A percentile compares a stretch with the other conserved stretches of the same genome.
These are phyloP conservation scores for Fraxinus dipetala DNA, from an alignment of 305 asterid genomes.

Conservation along the genomic window DNA sequence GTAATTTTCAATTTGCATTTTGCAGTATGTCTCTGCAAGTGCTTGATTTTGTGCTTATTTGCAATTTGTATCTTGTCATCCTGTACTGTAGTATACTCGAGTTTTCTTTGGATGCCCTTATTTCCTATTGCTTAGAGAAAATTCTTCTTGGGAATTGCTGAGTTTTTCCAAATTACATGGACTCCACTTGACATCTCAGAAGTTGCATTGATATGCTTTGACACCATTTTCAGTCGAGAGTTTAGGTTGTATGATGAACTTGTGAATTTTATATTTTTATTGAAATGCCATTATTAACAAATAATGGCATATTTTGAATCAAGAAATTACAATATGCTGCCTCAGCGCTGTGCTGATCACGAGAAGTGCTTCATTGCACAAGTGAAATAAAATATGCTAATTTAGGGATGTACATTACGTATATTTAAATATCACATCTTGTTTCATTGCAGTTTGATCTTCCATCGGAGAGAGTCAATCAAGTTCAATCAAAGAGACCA, in stretches of 20 bases:
- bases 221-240: background rate
- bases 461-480: constrained; percentile 45
- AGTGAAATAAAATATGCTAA: background rate
- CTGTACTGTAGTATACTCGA: background rate
- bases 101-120: background rate
- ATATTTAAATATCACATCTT: background rate
- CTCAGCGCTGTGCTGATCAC: background rate
- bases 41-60: background rate
- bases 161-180: background rate
- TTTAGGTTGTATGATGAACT: background rate
- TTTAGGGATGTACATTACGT: background rate
- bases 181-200: background rate
- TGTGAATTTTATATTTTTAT: background rate
- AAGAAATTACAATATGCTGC: background rate
- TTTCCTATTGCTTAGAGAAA: background rate
- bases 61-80: background rate
- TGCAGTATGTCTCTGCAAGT: background rate
- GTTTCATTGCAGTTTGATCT: constrained; percentile 53
- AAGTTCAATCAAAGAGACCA: constrained; percentile 51
- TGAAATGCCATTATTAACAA: background rate
- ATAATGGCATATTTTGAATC: background rate
- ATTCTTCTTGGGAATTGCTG: background rate
- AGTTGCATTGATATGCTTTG: background rate
- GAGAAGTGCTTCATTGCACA: background rate
- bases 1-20: background rate